Base-by-base conservation (phyloP, 2,329 filamentous ascomycete species). In the Aschersonia sp. region DNA sequence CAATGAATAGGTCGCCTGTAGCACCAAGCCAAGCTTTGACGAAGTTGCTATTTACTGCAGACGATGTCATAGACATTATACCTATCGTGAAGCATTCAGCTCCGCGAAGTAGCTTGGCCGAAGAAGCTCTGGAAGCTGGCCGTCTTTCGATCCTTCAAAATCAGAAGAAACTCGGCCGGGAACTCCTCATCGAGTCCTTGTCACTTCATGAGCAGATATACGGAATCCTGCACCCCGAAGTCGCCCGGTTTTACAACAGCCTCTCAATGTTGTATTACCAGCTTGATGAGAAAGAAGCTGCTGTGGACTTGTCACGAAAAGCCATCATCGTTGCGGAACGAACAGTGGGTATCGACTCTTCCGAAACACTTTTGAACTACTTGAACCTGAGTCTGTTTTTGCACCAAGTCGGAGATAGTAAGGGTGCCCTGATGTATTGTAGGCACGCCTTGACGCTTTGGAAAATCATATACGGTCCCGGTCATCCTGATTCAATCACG, bases 151-250 rank as follows among this genome's bases (percentile, higher is more conserved):
- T 98, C 51, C 79, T 92, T 57, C 90, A 97, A 62, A 84, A 87
- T 62, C 88, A 98, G 71, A 90, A 86, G 69, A 92, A 95, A 67
- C 79, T 98, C 43, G 92, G 92, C 41, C 89, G 95, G 66, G 92
- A 98, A 65, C 76, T 98, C 48, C 77, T 98, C 32, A 71, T 97
- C n/a, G 92, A 98, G 66, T 95, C 89, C 39, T 71, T 98, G 51
- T 95, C 92, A 43, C 72, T 98, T 42, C 90, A 98, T 59, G 92
- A 98, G 72, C 92, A 98, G 66, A 97, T 98, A 55, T 98, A 98
- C 59, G 92, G 92, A 51, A 94, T 97, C 49, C 74, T 98, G 30
- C 92, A 98, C 62, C 89, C 92, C 1, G 92, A 98, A 67, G 90
- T 97, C 50, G 92, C 90, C 44, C 82, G 89, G 53, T 84, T 94